Evolutionary conservation across 371 early-diverging fungal genomes (phyloP).

Genomic region (Dinochytrium kinnereticum): DNA sequence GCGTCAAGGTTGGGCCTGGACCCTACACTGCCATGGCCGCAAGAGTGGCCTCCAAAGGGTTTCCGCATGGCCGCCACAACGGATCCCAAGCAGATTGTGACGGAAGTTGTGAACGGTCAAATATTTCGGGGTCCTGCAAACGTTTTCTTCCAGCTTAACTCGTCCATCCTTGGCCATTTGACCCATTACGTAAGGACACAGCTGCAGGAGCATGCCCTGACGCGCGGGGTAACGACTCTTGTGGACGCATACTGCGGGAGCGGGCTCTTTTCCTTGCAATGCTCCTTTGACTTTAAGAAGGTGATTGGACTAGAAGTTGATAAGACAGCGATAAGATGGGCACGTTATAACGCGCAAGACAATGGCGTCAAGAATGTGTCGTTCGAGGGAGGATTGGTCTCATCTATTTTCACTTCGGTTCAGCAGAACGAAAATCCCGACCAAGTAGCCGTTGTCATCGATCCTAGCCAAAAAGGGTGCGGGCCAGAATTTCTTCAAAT

Average conservation of each 20-base stretch:
- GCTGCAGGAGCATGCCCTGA: slow-evolving; percentile 41
- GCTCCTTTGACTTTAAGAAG: slow-evolving; percentile 56
- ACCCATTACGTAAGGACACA: slow-evolving; percentile 58
- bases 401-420: slow-evolving; percentile 59
- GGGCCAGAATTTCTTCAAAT: slow-evolving; percentile 63
- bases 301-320: slow-evolving; percentile 72
- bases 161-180: slow-evolving; percentile 62
- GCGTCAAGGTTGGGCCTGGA: slow-evolving; percentile 3
- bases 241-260: slow-evolving; percentile 76
- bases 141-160: slow-evolving; percentile 74
- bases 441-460: slow-evolving; percentile 67
- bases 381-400: slow-evolving; percentile 62
- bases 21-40: slow-evolving; percentile 14
- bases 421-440: slow-evolving; percentile 33
- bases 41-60: slow-evolving; percentile 37
- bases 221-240: slow-evolving; percentile 50
- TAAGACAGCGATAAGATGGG: slow-evolving; percentile 59
- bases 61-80: not conserved
- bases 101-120: slow-evolving; percentile 47
- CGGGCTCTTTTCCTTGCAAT: slow-evolving; percentile 69
- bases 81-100: slow-evolving; percentile 21
- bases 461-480: slow-evolving; percentile 72
- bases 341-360: slow-evolving; percentile 61
- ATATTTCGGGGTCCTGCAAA: slow-evolving; percentile 54
- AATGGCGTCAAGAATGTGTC: slow-evolving; percentile 59